These are phyloP conservation scores for Xylaria arbuscula DNA, from an alignment of 2,329 filamentous ascomycete species.

Conservation along the genomic window DNA sequence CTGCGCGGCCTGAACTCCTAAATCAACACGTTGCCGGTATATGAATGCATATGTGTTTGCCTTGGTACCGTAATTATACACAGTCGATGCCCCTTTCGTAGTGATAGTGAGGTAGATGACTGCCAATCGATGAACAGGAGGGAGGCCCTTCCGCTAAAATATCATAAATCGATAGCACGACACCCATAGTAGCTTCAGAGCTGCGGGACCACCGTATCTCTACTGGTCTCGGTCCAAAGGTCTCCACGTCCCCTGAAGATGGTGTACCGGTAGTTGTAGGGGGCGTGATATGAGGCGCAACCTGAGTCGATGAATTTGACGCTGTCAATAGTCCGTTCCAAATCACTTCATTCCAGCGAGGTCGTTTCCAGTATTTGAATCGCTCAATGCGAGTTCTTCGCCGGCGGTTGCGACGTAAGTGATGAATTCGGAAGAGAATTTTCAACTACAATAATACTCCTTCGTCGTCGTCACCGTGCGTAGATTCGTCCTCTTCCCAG, in stretches of 20 bases:
- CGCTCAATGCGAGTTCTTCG: slow-evolving; percentile 41
- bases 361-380: slow-evolving; percentile 46
- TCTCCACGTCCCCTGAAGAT: slow-evolving; percentile 34
- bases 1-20: slow-evolving; percentile 13
- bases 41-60: not conserved
- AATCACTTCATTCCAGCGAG: slow-evolving; percentile 40
- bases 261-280: slow-evolving; percentile 28
- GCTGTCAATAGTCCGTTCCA: slow-evolving; percentile 36
- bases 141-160: slow-evolving; percentile 40
- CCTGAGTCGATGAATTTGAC: slow-evolving; percentile 18
- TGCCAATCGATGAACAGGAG: slow-evolving; percentile 2
- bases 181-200: slow-evolving; percentile 34
- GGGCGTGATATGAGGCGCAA: slow-evolving; percentile 34
- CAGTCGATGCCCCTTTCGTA: not conserved
- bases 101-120: slow-evolving; percentile 6
- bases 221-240: slow-evolving; percentile 40
- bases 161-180: slow-evolving; percentile 42
- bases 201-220: slow-evolving; percentile 28
- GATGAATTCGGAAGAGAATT: slow-evolving; percentile 42
- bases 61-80: slow-evolving; percentile 25
- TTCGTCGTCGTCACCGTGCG: slow-evolving; percentile 49
- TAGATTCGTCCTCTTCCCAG: slow-evolving; percentile 49
- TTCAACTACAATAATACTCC: slow-evolving; percentile 49
- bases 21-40: not conserved
- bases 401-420: slow-evolving; percentile 36